phyloP scores from a whole-genome alignment of 1,139 yeast species.

The Chernovozyma sophiae-reginae region DNA sequence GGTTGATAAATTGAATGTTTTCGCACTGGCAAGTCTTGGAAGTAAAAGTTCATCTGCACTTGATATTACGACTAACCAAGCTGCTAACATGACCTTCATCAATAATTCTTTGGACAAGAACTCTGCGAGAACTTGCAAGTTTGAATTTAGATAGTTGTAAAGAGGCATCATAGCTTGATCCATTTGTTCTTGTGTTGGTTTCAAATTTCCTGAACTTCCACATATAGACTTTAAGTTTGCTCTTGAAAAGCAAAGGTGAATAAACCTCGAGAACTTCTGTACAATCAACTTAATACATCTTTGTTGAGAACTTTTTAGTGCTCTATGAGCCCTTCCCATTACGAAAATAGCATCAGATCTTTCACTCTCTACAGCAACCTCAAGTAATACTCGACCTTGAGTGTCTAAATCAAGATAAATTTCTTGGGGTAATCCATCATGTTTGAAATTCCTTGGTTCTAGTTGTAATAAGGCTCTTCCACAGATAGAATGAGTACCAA shows the following conservation, averaged over 20 bases:
- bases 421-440: conserved; percentile 67
- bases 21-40: conserved; percentile 64
- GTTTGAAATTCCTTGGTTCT: conserved; percentile 62
- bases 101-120: conserved; percentile 56
- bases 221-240: conserved; percentile 48
- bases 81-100: conserved; percentile 65
- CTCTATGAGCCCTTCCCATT: conserved; percentile 71
- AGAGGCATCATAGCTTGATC: conserved; percentile 72
- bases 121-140: conserved; percentile 63
- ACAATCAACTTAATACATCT: conserved; percentile 65
- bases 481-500: conserved; percentile 59
- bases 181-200: conserved; percentile 50
- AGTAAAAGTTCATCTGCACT: conserved; percentile 66
- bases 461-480: conserved; percentile 64
- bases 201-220: conserved; percentile 44
- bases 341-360: conserved; percentile 73
- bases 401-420: conserved; percentile 59
- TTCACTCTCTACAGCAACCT: conserved; percentile 75
- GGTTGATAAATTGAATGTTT: conserved; percentile 29
- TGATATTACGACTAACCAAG: conserved; percentile 67
- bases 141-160: conserved; percentile 69
- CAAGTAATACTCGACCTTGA: conserved; percentile 61
- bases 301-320: conserved; percentile 57
- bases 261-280: conserved; percentile 49
- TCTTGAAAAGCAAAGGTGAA: conserved; percentile 39